Conservation (phyloP, 306 rosid species). For the Dalbergia oliveri region DNA sequence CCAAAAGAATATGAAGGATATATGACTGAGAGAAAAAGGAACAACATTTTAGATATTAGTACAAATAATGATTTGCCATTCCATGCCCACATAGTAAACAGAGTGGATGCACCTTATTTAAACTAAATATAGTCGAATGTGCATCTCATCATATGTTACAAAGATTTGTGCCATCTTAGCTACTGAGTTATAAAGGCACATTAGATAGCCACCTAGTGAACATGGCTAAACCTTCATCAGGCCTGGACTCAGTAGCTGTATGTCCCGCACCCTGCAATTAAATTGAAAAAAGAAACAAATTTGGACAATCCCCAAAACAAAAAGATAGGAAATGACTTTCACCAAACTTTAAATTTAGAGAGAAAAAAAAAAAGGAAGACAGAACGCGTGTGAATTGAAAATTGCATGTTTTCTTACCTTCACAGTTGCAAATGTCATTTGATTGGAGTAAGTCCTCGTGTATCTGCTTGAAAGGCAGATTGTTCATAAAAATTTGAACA, state of each 20-base stretch:
- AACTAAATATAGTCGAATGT: background rate
- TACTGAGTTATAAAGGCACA: background rate
- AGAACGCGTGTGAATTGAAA: background rate
- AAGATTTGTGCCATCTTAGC: background rate
- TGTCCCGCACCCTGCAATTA: constrained; percentile 42
- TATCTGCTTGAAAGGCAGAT: background rate
- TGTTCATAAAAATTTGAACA: background rate
- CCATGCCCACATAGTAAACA: background rate
- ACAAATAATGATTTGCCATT: background rate
- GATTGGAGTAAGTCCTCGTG: constrained; percentile 43
- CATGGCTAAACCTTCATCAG: constrained; percentile 34
- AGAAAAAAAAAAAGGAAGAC: too few species aligned
- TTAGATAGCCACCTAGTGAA: constrained; percentile 38
- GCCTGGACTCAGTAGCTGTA: constrained; percentile 21
- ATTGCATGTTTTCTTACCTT: constrained; percentile 44
- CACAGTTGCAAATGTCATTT: constrained; percentile 49
- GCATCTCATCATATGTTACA: background rate
- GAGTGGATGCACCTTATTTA: background rate
- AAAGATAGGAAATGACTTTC: background rate
- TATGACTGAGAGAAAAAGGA: background rate
- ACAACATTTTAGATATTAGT: background rate
- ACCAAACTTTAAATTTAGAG: background rate
- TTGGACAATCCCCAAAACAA: too few species aligned
- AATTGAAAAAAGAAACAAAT: background rate
- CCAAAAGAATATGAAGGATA: background rate